A percentile compares a stretch with the other conserved stretches of the same genome.
Evolutionary conservation across 495 filamentous ascomycete genomes (phyloP).

Genomic region (Tuber aestivum): DNA sequence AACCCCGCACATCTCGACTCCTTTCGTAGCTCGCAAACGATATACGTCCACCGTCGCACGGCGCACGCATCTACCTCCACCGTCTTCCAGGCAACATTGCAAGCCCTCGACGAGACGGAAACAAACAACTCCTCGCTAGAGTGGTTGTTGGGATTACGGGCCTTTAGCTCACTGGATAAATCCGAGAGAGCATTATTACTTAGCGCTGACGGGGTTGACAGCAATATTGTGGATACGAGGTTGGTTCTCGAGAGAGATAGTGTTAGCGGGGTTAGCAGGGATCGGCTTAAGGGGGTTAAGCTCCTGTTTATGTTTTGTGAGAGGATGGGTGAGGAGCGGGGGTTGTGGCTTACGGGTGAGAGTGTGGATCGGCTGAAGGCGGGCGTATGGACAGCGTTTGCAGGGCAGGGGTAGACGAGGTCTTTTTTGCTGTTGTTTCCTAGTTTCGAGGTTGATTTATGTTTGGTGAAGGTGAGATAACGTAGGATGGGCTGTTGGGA

Average conservation of each 20-base stretch:
- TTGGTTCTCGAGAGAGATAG: constrained; percentile 61
- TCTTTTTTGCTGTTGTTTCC: not conserved
- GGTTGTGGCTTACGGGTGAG: constrained; percentile 45
- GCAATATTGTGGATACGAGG: constrained; percentile 70
- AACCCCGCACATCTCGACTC: constrained; percentile 60
- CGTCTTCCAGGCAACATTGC: constrained; percentile 68
- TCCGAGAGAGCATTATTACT: constrained; percentile 72
- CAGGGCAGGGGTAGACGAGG: constrained; percentile 23
- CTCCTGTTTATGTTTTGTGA: constrained; percentile 81
- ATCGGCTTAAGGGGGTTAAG: constrained; percentile 67
- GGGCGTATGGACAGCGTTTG: constrained; percentile 52
- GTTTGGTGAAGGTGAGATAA: constrained; percentile 3
- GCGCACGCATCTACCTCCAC: constrained; percentile 60
- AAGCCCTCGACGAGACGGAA: constrained; percentile 53
- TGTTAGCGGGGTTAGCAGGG: constrained; percentile 57
- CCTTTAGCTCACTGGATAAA: constrained; percentile 61
- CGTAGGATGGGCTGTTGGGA: not conserved
- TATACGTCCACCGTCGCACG: constrained; percentile 75
- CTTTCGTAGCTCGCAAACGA: constrained; percentile 67
- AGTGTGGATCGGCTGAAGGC: constrained; percentile 55
- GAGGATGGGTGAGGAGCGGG: constrained; percentile 43
- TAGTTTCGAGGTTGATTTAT: not conserved
- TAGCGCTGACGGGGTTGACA: constrained; percentile 48
- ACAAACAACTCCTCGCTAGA: constrained; percentile 53
- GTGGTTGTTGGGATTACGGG: constrained; percentile 67